Percentiles rank a stretch among this genome's conserved stretches.
Conservation (phyloP, 805 yeast species). For the Myxozyma neotropica region DNA sequence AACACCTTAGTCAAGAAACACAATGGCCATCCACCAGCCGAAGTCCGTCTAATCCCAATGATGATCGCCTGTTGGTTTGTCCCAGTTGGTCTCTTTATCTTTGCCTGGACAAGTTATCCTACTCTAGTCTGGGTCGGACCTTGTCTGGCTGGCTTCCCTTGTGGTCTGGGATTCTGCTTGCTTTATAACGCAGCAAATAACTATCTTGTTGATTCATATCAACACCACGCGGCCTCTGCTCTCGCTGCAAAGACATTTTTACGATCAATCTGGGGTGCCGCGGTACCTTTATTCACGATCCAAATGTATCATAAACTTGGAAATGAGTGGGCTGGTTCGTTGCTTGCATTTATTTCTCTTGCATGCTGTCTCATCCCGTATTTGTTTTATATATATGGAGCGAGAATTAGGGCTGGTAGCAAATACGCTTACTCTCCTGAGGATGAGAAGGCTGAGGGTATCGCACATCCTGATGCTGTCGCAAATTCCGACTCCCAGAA, state of each 20-base stretch:
- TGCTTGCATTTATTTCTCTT: constrained; percentile 55
- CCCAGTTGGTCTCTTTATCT: constrained; percentile 58
- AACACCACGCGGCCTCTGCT: constrained; percentile 68
- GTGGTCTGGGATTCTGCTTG: constrained; percentile 50
- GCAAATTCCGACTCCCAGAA: neutral
- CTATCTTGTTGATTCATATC: constrained; percentile 48
- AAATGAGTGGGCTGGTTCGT: constrained; percentile 59
- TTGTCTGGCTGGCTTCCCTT: constrained; percentile 48
- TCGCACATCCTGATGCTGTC: constrained; percentile 17
- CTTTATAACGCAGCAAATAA: constrained; percentile 67
- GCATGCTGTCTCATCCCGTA: constrained; percentile 59
- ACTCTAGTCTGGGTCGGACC: constrained; percentile 57
- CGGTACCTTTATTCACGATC: constrained; percentile 59
- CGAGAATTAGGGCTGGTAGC: constrained; percentile 52
- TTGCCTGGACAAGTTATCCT: constrained; percentile 61
- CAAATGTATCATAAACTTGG: constrained; percentile 61
- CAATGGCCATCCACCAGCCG: constrained; percentile 57
- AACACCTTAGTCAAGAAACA: constrained; percentile 42
- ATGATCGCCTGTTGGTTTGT: constrained; percentile 57
- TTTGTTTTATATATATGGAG: constrained; percentile 55
- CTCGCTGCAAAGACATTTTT: constrained; percentile 76
- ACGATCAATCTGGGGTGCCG: constrained; percentile 57
- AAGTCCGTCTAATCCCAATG: constrained; percentile 62
- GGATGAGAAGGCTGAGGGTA: constrained; percentile 30
- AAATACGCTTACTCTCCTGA: constrained; percentile 65